Conservation (phyloP, 169 alveolate genomes). For the Babesia caballi region DNA sequence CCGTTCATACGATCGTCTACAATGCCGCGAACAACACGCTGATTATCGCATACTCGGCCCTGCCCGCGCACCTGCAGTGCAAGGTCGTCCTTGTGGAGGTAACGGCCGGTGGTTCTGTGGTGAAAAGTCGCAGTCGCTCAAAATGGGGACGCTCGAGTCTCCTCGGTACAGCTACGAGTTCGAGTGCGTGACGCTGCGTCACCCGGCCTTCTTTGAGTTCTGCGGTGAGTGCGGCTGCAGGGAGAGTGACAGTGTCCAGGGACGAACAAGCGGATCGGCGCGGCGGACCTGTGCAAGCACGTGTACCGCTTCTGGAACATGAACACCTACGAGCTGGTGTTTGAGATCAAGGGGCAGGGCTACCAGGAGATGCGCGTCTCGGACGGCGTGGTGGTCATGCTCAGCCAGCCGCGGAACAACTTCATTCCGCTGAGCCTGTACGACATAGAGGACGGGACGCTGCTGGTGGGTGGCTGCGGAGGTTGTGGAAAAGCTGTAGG, state of each 20-base stretch:
- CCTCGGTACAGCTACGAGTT: slow-evolving; percentile 33
- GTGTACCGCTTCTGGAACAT: slow-evolving; percentile 72
- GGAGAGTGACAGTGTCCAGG: slow-evolving; percentile 22
- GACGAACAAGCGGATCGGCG: slow-evolving; percentile 73
- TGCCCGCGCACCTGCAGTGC: slow-evolving; percentile 76
- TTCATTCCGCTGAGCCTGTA: slow-evolving; percentile 66
- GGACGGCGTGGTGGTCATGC: slow-evolving; percentile 76
- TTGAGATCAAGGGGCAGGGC: slow-evolving; percentile 45
- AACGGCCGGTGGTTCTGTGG: background rate
- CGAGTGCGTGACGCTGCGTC: slow-evolving; percentile 70
- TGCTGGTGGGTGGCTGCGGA: slow-evolving; percentile 47
- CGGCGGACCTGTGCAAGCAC: slow-evolving; percentile 70
- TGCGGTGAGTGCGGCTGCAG: slow-evolving; percentile 57
- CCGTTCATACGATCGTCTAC: slow-evolving; percentile 74
- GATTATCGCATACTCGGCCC: slow-evolving; percentile 73
- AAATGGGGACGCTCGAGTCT: slow-evolving; percentile 32
- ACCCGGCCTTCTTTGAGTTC: slow-evolving; percentile 78
- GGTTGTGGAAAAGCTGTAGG: background rate
- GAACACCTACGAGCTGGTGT: slow-evolving; percentile 36
- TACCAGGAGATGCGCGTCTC: slow-evolving; percentile 69
- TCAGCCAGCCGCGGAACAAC: slow-evolving; percentile 70
- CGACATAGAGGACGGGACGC: slow-evolving; percentile 72
- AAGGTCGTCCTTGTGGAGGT: slow-evolving; percentile 69
- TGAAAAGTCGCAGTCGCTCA: slow-evolving; percentile 10
- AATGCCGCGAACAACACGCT: slow-evolving; percentile 68